Base-by-base conservation (phyloP, 805 yeast genomes). In the Candida railenensis region DNA sequence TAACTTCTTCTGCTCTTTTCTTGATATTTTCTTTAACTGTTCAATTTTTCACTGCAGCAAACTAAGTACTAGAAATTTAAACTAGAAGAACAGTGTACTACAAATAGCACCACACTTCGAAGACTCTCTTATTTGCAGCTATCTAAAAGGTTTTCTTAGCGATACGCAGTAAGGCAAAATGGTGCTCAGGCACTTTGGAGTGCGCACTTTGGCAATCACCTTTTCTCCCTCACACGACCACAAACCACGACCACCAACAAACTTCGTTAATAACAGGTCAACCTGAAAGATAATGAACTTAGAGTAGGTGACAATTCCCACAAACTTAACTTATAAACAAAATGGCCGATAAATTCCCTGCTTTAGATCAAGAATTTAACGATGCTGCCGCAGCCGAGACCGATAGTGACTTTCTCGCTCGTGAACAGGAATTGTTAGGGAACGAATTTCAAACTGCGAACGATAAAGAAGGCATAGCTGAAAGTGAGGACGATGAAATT, bases 291-390 rank as follows among this genome's bases (percentile, higher is more conserved):
- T 33, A 7, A 15, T 15, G 36, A 11, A n/a, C n/a, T n/a, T 25
- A 25, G 30, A 25, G 11, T 5, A 25, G 30, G 30, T 7, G 11
- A 25, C 5, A 5, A 25, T 5, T 11, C 30, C 5, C 5, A 7
- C 30, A 20, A 22, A 16, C 36, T 18, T 25, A 25, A 11, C 5
- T 25, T 11, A 25, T 25, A 25, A 25, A 25, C 30, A 53, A 45
- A 38, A 84, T 84, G 89, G 81, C 88, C 46, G 92, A 87, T 52
- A 84, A 85, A 66, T 86, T 81, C 63, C 94, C 95, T 41, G 89
- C 80, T 51, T 71, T 85, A 53, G 83, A 78, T 44, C 63, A 58
- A 41, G 61, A 61, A 4, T 67, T 66, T 33, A 59, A 54, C 30
- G 65, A 61, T 40, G 64, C 59, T 25, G 62, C 52, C 21, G 61